Evolutionary conservation across 441 rosid species (phyloP), one percentile per base, ranked within the genome.

Genomic region (Syzygium syzygioides): DNA sequence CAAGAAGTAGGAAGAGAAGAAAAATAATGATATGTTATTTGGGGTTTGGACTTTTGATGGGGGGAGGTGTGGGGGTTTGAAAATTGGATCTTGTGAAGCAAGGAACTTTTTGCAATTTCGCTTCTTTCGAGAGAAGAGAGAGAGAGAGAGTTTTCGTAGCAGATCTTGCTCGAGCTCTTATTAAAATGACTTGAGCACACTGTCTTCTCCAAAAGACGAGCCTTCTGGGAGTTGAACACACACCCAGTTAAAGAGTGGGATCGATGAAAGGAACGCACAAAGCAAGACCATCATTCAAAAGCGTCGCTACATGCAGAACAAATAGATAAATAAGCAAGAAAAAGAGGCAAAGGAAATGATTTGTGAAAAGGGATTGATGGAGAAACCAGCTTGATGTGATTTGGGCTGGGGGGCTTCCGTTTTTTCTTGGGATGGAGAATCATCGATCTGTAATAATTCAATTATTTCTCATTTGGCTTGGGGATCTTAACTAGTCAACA

Each of bases 51-150:
- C 83, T 76, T 76, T 76, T 41, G 83, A 76, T 76, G 83, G 83
- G 28, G 50, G 18, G 52, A 30, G 76, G 55, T 86, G n/a, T 28
- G 76, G 55, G 52, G 64, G 89, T 28, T 57, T 90, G 87, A 87
- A 91, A 93, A 94, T 96, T 94, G 98, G 98, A 95, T 95, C 98
- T 94, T 95, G 98, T 93, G 97, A 94, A 91, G 92, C 85, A 85
- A 91, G 93, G 92, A 89, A 89, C 90, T 92, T 76, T 76, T 89
- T 68, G 86, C 83, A 41, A 41, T 91, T 91, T 94, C 91, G 89
- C 93, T 92, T 86, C 80, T 95, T 92, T 95, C 96, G 92, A 96
- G 89, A 45, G 48, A 45, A 57, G 10, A 10, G 60, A 56, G 60
- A 20, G 60, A 64, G 76, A 76, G 83, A 76, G 83, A 41, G 83